Evolutionary conservation across 176 grass and related monocot species (phyloP).

Genomic region (Cocos nucifera): DNA sequence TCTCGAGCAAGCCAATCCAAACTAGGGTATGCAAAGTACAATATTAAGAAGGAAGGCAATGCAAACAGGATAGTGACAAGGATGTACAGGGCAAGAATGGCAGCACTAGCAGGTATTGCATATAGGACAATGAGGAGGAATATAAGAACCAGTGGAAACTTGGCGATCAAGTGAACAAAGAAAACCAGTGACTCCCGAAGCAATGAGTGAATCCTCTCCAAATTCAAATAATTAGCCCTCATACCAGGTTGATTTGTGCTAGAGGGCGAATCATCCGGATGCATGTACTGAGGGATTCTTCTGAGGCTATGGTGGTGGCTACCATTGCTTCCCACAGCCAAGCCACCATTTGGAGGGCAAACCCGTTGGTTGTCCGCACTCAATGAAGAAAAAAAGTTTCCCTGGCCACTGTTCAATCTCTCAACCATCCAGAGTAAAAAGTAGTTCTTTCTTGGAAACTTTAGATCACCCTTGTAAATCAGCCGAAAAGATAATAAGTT

Average conservation of each 20-base stretch:
- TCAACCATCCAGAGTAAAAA: constrained; percentile 18
- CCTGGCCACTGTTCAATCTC: constrained; percentile 1
- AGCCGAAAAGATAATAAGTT: constrained; percentile 8
- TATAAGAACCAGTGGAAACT: constrained; percentile 9
- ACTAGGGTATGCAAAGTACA: constrained; percentile 18
- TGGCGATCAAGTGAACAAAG: constrained; percentile 2
- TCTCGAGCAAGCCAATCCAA: constrained; percentile 20
- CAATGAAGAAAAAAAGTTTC: neutral
- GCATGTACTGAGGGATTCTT: neutral
- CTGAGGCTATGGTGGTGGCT: neutral
- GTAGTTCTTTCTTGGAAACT: constrained; percentile 13
- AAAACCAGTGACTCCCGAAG: constrained; percentile 4
- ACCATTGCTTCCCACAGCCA: neutral
- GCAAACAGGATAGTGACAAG: constrained; percentile 12
- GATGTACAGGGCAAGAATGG: constrained; percentile 5
- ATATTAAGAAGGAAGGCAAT: constrained; percentile 3
- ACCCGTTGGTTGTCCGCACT: neutral
- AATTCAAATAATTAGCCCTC: neutral
- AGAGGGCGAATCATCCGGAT: neutral
- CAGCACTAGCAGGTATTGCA: constrained; percentile 3
- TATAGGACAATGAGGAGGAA: constrained; percentile 11
- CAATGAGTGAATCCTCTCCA: neutral
- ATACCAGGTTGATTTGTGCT: neutral
- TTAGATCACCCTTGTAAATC: constrained; percentile 10
- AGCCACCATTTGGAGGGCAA: neutral